Conservation (phyloP, 495 filamentous ascomycete genomes). For the Copromyces sp. region DNA sequence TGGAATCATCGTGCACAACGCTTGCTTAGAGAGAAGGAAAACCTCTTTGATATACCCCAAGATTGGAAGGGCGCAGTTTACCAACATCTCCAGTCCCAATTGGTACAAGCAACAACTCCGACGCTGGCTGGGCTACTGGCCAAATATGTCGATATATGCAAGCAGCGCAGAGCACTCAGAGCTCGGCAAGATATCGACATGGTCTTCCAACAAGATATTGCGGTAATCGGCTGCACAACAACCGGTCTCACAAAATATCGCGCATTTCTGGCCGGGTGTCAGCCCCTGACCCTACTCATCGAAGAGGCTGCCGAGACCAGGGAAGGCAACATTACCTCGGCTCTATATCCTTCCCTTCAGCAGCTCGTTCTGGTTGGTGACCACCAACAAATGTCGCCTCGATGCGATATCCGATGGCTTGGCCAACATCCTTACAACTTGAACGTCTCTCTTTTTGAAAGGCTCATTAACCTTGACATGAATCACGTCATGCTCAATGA, state of each 20-base stretch:
- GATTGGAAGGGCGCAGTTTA: conserved; percentile 30
- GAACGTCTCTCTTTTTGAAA: conserved; percentile 42
- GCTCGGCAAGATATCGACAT: conserved; percentile 23
- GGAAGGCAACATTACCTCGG: conserved; percentile 45
- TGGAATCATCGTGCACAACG: conserved; percentile 9
- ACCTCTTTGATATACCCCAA: conserved; percentile 26
- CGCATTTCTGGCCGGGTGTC: conserved; percentile 55
- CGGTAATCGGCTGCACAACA: conserved; percentile 43
- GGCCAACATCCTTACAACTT: conserved; percentile 60
- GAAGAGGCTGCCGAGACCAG: conserved; percentile 50
- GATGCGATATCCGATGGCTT: conserved; percentile 45
- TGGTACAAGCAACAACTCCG: conserved; percentile 16
- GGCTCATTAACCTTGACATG: conserved; percentile 61
- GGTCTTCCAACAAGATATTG: conserved; percentile 16
- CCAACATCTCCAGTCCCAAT: conserved; percentile 25
- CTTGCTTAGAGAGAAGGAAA: conserved; percentile 1
- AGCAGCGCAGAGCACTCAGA: conserved; percentile 22
- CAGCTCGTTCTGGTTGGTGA: conserved; percentile 49
- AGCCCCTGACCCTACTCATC: conserved; percentile 49
- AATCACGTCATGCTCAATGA: conserved; percentile 49
- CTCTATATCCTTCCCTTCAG: conserved; percentile 42
- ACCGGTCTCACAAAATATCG: conserved; percentile 86
- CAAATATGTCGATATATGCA: conserved; percentile 18
- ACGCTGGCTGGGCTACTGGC: conserved; percentile 21
- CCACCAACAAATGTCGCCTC: conserved; percentile 43